Conservation (phyloP, 331 rosid species). For the Arachis monticola region DNA sequence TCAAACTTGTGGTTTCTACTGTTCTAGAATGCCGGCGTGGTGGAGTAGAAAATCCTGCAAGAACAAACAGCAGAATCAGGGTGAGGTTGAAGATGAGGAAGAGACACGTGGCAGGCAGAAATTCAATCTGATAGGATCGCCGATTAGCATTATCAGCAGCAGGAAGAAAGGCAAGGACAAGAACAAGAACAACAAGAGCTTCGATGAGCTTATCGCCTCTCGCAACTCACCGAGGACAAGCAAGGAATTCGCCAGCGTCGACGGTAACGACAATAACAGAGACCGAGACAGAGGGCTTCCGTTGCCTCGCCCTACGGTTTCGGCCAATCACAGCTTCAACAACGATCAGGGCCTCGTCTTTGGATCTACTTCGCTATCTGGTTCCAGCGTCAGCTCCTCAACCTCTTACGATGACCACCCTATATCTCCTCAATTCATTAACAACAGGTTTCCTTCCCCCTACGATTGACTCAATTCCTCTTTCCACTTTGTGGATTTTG, state of each 20-base stretch:
- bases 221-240: slow-evolving; percentile 63
- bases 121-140: slow-evolving; percentile 44
- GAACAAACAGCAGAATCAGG: slow-evolving; percentile 54
- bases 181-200: slow-evolving; percentile 51
- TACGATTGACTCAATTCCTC: not conserved
- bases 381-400: slow-evolving; percentile 77
- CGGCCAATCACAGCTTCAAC: slow-evolving; percentile 38
- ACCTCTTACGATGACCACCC: slow-evolving; percentile 73
- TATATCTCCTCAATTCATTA: slow-evolving; percentile 48
- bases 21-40: slow-evolving; percentile 73
- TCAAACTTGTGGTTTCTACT: slow-evolving; percentile 1
- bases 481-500: not conserved
- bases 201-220: slow-evolving; percentile 50
- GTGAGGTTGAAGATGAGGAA: slow-evolving; percentile 33
- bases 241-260: slow-evolving; percentile 49
- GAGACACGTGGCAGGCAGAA: slow-evolving; percentile 33
- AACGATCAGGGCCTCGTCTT: slow-evolving; percentile 52
- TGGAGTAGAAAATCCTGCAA: slow-evolving; percentile 71
- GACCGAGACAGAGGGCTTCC: slow-evolving; percentile 46
- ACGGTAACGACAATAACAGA: slow-evolving; percentile 29
- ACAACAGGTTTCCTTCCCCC: slow-evolving; percentile 49
- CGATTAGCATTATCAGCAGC: slow-evolving; percentile 26
- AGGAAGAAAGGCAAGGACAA: slow-evolving; percentile 8
- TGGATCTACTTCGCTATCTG: slow-evolving; percentile 65
- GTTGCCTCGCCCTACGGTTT: slow-evolving; percentile 64